Percentiles rank a stretch among this genome's conserved stretches.
Evolutionary conservation across 495 filamentous ascomycete genomes (phyloP).

Genomic region (Neurospora intermedia): DNA sequence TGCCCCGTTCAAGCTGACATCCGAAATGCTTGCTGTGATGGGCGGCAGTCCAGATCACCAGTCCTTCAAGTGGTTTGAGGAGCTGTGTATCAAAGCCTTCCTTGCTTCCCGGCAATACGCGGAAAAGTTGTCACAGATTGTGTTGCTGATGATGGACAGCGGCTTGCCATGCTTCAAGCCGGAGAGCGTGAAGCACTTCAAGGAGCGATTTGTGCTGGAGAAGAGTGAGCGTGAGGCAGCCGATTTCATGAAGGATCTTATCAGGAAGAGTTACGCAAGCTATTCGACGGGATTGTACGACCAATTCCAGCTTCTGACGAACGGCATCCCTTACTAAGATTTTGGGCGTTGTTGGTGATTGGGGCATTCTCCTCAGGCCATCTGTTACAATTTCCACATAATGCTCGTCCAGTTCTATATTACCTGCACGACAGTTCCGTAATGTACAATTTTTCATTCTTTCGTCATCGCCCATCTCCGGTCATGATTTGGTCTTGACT

Average conservation of each 20-base stretch:
- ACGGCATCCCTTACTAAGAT: constrained; percentile 79
- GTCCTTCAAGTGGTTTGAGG: constrained; percentile 91
- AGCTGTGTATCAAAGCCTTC: constrained; percentile 91
- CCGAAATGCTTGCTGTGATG: constrained; percentile 98
- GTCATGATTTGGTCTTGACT: not conserved
- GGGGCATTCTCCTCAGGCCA: not conserved
- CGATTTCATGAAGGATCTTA: constrained; percentile 80
- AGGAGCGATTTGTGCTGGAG: constrained; percentile 85
- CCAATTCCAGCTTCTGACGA: constrained; percentile 92
- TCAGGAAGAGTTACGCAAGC: constrained; percentile 79
- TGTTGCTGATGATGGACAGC: constrained; percentile 90
- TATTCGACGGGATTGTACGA: constrained; percentile 90
- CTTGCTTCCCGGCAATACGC: constrained; percentile 79
- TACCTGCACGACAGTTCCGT: not conserved
- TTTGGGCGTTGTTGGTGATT: not conserved
- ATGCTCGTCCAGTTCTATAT: not conserved
- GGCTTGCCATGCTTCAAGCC: constrained; percentile 98
- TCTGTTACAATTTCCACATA: not conserved
- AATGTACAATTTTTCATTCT: not conserved
- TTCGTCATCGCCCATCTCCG: not conserved
- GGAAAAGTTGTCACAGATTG: constrained; percentile 78
- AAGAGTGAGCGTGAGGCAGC: constrained; percentile 91
- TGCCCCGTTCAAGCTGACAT: constrained; percentile 94
- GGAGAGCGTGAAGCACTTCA: constrained; percentile 84
- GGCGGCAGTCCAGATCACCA: constrained; percentile 76